Base-by-base conservation (phyloP, 371 early-diverging fungal species). In the Batrachochytrium dendrobatidis region DNA sequence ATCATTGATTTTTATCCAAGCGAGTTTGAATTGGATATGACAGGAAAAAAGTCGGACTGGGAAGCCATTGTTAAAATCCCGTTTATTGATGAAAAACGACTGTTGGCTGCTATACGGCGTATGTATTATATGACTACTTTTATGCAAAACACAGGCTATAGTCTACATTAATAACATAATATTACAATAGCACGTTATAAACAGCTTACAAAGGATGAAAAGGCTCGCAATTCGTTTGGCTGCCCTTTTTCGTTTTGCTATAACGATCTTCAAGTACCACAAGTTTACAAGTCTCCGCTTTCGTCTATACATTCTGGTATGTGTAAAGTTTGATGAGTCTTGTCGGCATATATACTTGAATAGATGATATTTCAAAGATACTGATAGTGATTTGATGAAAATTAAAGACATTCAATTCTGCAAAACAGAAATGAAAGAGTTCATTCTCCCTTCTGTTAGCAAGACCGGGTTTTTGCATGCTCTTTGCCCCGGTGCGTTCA, bases 31-130 rank as follows among this genome's bases (percentile, higher is more conserved):
- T 55, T 74, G 22, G 88, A 86, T 64, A 61, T 80, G 70, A 85
- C 85, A 70, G 85, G 84, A 26, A 86, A 86, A 67, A 73, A 82
- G 53, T 66, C 72, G 51, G 70, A 79, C 32, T 87, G 86, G 86
- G 83, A 86, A 67, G 84, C 80, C 10, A 64, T 82, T 30, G 78
- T 79, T 28, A 72, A 75, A 62, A 76, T 82, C 44, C 81, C 81
- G 25, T 82, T 82, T 51, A 78, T 82, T 53, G 79, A 82, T 56
- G 74, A 80, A 52, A 59, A 63, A 34, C 53, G 73, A 45, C 58
- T 82, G 49, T 46, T 77, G 17, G 26, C 28, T 1, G 72, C 76
- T 8, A 28, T 76, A 29, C 52, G 65, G 46, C 57, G 74, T 67
- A 48, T 22, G 53, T 22, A 17, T 25, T 49, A 29, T 55, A n/a